These are phyloP conservation scores for Zygoascus hellenicus DNA, from an alignment of 1,139 yeast species.

Conservation along the genomic window DNA sequence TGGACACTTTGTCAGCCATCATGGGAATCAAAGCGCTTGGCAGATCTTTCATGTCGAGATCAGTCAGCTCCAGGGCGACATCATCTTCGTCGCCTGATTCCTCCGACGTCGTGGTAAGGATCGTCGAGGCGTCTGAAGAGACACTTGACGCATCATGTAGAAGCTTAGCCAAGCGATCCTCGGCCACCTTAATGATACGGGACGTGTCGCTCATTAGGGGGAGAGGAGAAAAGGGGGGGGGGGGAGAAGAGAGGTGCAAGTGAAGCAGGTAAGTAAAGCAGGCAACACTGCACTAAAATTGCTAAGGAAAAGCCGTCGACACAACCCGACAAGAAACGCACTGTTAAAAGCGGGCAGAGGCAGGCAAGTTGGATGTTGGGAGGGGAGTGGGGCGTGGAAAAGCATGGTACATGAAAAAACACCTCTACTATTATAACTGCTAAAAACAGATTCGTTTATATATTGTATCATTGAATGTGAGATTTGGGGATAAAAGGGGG, in stretches of 20 bases:
- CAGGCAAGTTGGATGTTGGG: too few relatives aligned
- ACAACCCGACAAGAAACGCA: too few relatives aligned
- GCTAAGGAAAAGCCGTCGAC: too few relatives aligned
- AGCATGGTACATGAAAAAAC: too few relatives aligned
- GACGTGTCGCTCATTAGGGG: constrained; percentile 7
- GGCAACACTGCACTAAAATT: too few relatives aligned
- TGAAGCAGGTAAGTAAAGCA: not conserved
- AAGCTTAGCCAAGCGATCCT: constrained; percentile 5
- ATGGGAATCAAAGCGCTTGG: constrained; percentile 39
- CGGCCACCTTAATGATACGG: constrained; percentile 7
- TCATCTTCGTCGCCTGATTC: constrained; percentile 16
- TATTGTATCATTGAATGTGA: too few relatives aligned
- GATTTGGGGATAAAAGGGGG: too few relatives aligned
- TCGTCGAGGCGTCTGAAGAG: not conserved
- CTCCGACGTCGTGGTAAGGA: constrained; percentile 8
- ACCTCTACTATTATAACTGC: too few relatives aligned
- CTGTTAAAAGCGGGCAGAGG: too few relatives aligned
- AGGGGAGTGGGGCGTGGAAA: too few relatives aligned
- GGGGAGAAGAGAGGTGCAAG: not conserved
- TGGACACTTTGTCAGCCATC: constrained; percentile 42
- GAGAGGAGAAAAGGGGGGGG: not conserved
- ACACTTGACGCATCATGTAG: constrained; percentile 2
- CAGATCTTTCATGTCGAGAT: constrained; percentile 32
- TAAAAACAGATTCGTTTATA: too few relatives aligned
- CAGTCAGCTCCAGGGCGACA: constrained; percentile 30